Base-by-base conservation (phyloP, 805 yeast genomes). In the Myxozyma nipponensis region DNA sequence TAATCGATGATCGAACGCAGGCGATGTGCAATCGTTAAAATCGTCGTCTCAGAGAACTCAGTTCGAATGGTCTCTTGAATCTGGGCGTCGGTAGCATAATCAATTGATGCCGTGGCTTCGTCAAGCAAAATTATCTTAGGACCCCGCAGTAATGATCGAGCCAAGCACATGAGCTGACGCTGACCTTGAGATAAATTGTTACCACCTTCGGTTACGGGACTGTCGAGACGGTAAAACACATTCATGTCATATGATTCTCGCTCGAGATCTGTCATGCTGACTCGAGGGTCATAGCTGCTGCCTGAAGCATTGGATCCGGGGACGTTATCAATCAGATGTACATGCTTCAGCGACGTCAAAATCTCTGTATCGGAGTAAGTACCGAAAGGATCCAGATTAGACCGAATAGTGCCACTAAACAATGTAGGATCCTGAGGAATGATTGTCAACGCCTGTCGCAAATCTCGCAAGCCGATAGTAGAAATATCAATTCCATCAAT, bases 21-120 rank as follows among this genome's bases (percentile, higher is more conserved):
- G 56, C 96, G 74, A 66, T 87, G 96, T 4, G 95, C 95, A 68
- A 87, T 86, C 57, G 95, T 86, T 54, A 87, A 70, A 46, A 86
- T 81, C 0, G 95, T 86, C 57, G 93, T 81, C 25, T 77, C 68
- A 1, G 68, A 47, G 63, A 87, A 87, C 63, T 86, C 88, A 10
- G 71, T 70, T 24, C 78, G 71, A 51, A 83, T 85, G 2, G 95
- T 84, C n/a, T 71, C 59, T 66, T 87, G 95, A 57, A 87, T 84
- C 64, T 77, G 78, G 3, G 84, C 74, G 66, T 87, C 96, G 0
- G 95, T 87, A 61, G 83, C 86, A 63, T 85, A 87, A 68, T 87
- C 95, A 56, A 87, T 71, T 3, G 75, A 72, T 2, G 75, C 75
- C 3, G 86, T 82, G 3, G 86, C 95, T 69, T 87, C 95, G 62